Conservation (phyloP, 1,284 basidiomycete species). For the Irpex sp. region DNA sequence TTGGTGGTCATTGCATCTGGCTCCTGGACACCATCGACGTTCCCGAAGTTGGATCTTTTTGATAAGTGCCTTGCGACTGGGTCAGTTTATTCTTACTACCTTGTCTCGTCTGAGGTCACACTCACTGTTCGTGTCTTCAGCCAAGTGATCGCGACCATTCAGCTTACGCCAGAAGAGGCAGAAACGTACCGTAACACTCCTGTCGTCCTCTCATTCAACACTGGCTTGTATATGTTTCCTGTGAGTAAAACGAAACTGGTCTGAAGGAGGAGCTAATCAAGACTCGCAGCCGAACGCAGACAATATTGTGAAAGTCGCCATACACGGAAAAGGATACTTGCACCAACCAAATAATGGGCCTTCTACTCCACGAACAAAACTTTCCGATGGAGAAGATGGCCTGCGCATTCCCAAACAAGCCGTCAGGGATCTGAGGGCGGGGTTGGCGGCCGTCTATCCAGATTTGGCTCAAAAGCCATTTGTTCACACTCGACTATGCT, state of each 20-base stretch:
- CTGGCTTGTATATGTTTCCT: constrained; percentile 76
- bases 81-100: constrained; percentile 33
- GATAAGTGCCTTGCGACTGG: constrained; percentile 63
- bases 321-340: constrained; percentile 67
- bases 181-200: constrained; percentile 59
- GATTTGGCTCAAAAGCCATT: constrained; percentile 68
- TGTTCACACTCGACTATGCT: constrained; percentile 73
- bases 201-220: constrained; percentile 67
- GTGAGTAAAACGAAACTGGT: constrained; percentile 37
- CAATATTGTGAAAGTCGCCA: constrained; percentile 71
- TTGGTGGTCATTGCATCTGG: constrained; percentile 69
- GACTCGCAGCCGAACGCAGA: constrained; percentile 61
- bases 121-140: constrained; percentile 35
- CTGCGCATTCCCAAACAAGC: constrained; percentile 59
- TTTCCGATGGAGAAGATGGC: constrained; percentile 52
- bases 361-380: constrained; percentile 66
- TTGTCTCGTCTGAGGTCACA: neutral
- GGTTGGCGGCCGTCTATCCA: constrained; percentile 65
- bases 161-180: constrained; percentile 70
- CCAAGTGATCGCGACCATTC: constrained; percentile 75
- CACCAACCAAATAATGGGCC: constrained; percentile 37
- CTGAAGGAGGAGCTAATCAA: neutral
- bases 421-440: constrained; percentile 45
- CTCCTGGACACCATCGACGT: constrained; percentile 81
- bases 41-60: constrained; percentile 55